Evolutionary conservation across 83 land plant species (phyloP), one percentile per base, ranked within the genome.

Genomic region (Thuja plicata): DNA sequence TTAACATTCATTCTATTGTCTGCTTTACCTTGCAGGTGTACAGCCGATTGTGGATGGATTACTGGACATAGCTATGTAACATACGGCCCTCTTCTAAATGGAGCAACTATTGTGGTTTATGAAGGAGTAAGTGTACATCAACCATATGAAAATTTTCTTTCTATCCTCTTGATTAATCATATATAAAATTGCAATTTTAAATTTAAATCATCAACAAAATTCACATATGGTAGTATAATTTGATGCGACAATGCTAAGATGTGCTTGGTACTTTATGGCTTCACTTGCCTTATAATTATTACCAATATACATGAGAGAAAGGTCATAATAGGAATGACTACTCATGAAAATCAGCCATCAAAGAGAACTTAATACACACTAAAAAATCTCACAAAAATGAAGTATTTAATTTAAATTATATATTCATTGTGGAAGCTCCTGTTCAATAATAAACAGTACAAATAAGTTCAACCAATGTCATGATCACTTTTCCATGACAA

Each of bases 1-100:
- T 11, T 45, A 83, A 45, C 48, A 52, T 32, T 34, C 37, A 2
- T 32, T 13, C 46, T 52, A 38, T 54, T 50, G 30, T 12, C 45
- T 87, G 54, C 24, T 21, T 86, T 71, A 45, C 84, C 40, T 62
- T 85, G 89, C 89, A 98, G 99, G 99, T 97, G 99, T 88, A 98
- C 99, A 84, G 99, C 99, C 81, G 99, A 98, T 89, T 98, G 99
- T 95, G 99, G 99, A 87, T 98, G 99, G 99, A 98, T 98, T 85
- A 98, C 99, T 87, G 99, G 99, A 54, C 99, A 98, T 87, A 98
- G 99, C 86, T 98, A 98, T 92, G 95, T 98, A 37, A 95, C 99
- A 3, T 98, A 98, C 92, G 99, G 99, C 83, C 99, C 99, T 50
- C 77, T 98, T 87, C 91, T 98, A n/a, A 98, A 97, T 92, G 97